Conservation (phyloP, 2,329 filamentous ascomycete species). For the Dothideomycetidae sp. region DNA sequence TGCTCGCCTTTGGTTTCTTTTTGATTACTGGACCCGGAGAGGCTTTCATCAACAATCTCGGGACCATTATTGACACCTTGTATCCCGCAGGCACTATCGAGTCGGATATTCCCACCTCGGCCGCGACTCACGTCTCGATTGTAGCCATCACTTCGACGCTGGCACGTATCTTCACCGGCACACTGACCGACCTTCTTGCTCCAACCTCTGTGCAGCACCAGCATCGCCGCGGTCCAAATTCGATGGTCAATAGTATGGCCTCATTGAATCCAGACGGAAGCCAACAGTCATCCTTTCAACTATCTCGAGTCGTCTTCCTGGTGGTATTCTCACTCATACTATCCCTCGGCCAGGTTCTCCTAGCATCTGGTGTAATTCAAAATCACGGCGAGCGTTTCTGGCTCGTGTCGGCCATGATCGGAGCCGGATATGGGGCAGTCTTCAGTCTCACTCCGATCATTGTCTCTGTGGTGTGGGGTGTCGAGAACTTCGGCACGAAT, state of each 20-base stretch:
- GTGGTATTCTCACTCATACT: slow-evolving; percentile 60
- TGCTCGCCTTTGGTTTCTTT: slow-evolving; percentile 78
- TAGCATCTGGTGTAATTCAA: slow-evolving; percentile 64
- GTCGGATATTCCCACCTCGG: slow-evolving; percentile 37
- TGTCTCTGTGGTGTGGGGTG: slow-evolving; percentile 93
- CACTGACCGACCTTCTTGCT: slow-evolving; percentile 79
- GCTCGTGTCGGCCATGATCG: slow-evolving; percentile 69
- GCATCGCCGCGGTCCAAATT: slow-evolving; percentile 37
- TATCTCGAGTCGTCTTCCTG: slow-evolving; percentile 72
- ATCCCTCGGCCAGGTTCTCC: slow-evolving; percentile 57
- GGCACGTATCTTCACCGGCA: slow-evolving; percentile 80
- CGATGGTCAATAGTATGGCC: slow-evolving; percentile 27
- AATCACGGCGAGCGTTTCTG: slow-evolving; percentile 68
- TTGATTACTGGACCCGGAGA: slow-evolving; percentile 91
- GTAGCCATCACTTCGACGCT: slow-evolving; percentile 80
- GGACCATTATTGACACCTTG: slow-evolving; percentile 80
- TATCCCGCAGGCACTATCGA: slow-evolving; percentile 42
- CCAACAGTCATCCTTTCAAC: slow-evolving; percentile 29
- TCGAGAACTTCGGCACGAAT: slow-evolving; percentile 96
- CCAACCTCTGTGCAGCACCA: slow-evolving; percentile 36
- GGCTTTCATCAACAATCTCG: slow-evolving; percentile 93
- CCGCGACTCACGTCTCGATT: slow-evolving; percentile 83
- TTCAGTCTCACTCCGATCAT: slow-evolving; percentile 86
- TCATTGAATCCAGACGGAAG: slow-evolving; percentile 18
- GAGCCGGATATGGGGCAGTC: slow-evolving; percentile 81